These are phyloP conservation scores for Pseudogymnoascus sp. DNA, from an alignment of 2,329 filamentous ascomycete genomes.

Conservation along the genomic window DNA sequence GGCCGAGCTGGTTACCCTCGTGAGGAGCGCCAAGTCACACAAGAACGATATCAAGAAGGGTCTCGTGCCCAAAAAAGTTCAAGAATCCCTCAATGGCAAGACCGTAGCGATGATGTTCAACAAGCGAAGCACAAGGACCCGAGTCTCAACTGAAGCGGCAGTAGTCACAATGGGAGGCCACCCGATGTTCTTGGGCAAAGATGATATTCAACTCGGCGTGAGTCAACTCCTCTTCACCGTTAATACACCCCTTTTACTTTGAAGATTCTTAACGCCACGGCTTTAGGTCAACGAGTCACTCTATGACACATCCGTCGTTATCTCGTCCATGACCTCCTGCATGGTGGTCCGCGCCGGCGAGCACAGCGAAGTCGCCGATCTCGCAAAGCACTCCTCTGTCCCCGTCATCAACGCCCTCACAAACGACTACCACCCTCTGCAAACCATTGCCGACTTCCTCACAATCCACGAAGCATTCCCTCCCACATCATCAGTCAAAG, in stretches of 20 bases:
- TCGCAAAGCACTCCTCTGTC: slow-evolving; percentile 65
- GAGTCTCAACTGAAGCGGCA: slow-evolving; percentile 87
- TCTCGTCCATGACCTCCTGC: slow-evolving; percentile 86
- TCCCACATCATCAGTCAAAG: slow-evolving; percentile 29
- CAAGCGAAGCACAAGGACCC: slow-evolving; percentile 89
- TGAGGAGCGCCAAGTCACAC: slow-evolving; percentile 70
- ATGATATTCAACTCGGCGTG: slow-evolving; percentile 92
- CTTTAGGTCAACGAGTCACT: slow-evolving; percentile 81
- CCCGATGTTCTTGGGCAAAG: slow-evolving; percentile 91
- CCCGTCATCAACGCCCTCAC: slow-evolving; percentile 84
- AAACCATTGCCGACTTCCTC: slow-evolving; percentile 88
- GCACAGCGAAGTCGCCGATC: slow-evolving; percentile 63
- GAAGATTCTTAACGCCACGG: not conserved
- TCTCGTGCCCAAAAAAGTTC: slow-evolving; percentile 49
- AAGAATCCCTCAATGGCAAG: slow-evolving; percentile 58
- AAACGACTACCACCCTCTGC: slow-evolving; percentile 85
- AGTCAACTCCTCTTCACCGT: slow-evolving; percentile 22
- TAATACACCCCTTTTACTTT: not conserved
- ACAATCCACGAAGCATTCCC: slow-evolving; percentile 77
- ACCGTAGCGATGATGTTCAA: slow-evolving; percentile 94
- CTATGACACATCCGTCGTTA: slow-evolving; percentile 84
- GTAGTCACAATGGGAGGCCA: slow-evolving; percentile 83
- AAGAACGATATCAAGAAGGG: slow-evolving; percentile 71
- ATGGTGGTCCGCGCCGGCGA: slow-evolving; percentile 73
- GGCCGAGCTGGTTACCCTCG: slow-evolving; percentile 69